Conservation (phyloP, 768 basidiomycete species). For the Xerocomus spinulosus region DNA sequence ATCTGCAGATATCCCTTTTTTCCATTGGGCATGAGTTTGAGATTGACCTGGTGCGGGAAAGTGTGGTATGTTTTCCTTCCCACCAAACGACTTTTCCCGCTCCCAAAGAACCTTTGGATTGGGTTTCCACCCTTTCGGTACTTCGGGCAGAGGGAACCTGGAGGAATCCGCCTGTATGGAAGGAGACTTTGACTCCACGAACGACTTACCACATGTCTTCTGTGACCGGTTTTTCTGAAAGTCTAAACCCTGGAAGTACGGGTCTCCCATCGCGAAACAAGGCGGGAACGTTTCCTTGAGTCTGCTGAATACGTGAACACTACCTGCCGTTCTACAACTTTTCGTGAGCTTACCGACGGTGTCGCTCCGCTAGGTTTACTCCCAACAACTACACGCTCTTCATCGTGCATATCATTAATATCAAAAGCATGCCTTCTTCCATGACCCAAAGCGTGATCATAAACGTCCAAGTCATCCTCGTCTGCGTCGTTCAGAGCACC, state of each 20-base stretch:
- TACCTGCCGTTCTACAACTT: background rate
- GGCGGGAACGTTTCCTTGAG: constrained; percentile 1
- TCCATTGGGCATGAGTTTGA: constrained; percentile 48
- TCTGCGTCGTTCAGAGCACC: constrained; percentile 92
- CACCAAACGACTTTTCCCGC: constrained; percentile 32
- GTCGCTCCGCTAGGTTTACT: constrained; percentile 6
- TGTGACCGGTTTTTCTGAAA: constrained; percentile 60
- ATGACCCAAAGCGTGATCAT: constrained; percentile 44
- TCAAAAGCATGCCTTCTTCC: constrained; percentile 62
- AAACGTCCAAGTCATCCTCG: constrained; percentile 86
- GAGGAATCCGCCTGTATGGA: constrained; percentile 13
- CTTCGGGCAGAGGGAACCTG: constrained; percentile 81
- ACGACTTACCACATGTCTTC: constrained; percentile 63
- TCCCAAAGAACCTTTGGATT: constrained; percentile 78
- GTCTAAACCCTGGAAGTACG: constrained; percentile 70
- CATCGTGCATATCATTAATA: constrained; percentile 56
- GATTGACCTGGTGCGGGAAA: constrained; percentile 21
- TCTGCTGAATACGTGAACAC: constrained; percentile 23
- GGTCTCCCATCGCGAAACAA: constrained; percentile 72
- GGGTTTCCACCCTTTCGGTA: constrained; percentile 83
- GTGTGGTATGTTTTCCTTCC: constrained; percentile 43
- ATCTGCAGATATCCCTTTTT: constrained; percentile 60
- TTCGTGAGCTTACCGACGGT: constrained; percentile 10
- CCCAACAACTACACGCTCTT: constrained; percentile 48
- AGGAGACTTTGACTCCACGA: constrained; percentile 8